Base-by-base conservation (phyloP, 2,329 filamentous ascomycete genomes). In the Aspergillus phoenicis region DNA sequence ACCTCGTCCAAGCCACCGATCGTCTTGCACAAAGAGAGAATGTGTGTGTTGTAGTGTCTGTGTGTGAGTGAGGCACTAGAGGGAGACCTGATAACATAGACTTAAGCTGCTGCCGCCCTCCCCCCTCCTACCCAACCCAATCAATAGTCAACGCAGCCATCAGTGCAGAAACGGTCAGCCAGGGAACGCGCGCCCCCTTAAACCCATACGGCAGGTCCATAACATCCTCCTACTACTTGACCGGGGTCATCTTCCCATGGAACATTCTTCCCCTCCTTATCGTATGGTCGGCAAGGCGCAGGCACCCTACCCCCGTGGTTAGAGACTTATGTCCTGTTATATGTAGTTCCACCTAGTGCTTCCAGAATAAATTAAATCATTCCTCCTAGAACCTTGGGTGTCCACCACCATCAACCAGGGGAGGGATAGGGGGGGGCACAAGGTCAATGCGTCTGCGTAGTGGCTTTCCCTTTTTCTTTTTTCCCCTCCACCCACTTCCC, bases 211-310 rank as follows among this genome's bases (percentile, higher is more conserved):
- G 15, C 47, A 33, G 47, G 47, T 51, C 47, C 15, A 51, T 51
- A 51, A 30, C 47, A 22, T 28, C 15, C n/a, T 30, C 47, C 26
- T 33, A 13, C 26, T 28, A 51, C 20, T 45, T 45, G 47, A 51
- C 47, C 28, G n/a, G 47, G 47, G 47, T 51, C 47, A 33, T 51
- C 8, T 10, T 17, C 24, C 26, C 26, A 51, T 51, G 47, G 47
- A 51, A 51, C 4, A 33, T 51, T 51, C 15, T 51, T 51, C 47
- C 47, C 47, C 26, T 33, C 47, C 47, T 51, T 51, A 51, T 51
- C 47, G 47, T 51, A 51, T 51, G 47, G 47, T 33, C 26, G 47
- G 26, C 15, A 36, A 36, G 5, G 47, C 47, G 13, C 47, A 45
- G 41, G 20, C 22, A 22, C 41, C 41, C 41, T 45, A n/a, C 20